Evolutionary conservation across 116 monocot species (phyloP), one percentile per base, ranked within the genome.

Genomic region (Dioscorea cayenensis): DNA sequence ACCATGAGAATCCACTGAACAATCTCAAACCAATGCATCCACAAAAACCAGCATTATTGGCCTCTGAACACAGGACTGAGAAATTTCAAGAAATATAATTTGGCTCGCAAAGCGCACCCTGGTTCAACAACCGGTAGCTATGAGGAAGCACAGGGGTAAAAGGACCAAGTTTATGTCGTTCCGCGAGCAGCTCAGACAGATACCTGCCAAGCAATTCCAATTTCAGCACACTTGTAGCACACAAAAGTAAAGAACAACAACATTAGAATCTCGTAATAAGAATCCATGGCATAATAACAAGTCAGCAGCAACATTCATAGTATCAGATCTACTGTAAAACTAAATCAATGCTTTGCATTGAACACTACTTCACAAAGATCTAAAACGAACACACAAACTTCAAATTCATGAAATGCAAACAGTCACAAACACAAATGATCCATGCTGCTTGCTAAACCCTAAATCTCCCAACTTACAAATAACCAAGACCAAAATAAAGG

Each of bases 131-230:
- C 11, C 85, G 80, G 76, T 81, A 86, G 74, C 89, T 60, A 55
- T 83, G 76, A 12, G 81, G 86, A 29, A 89, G 89, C 76, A 89
- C 89, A 3, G 76, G 77, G 35, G 75, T 58, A 71, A 89, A 89
- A 75, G 89, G 89, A 49, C 62, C 70, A 17, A 89, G 68, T 60
- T 89, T 89, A 25, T 85, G 80, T 50, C 83, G 89, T 69, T 89
- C 89, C 35, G 69, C 78, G 10, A 89, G 60, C 55, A 89, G 70
- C 65, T 83, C 82, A 6, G 86, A 60, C 18, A 89, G 74, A 70
- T 89, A 89, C 72, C 89, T 89, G 78, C 72, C 74, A 51, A 63
- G 7, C 19, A 60, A 51, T 72, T 71, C 32, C 12, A 6, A 36
- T 21, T 66, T 55, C 55, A n/a, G 14, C 55, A 55, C 55, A 55